Conservation (phyloP, 2,329 filamentous ascomycete genomes). For the Arthroderma sp. region DNA sequence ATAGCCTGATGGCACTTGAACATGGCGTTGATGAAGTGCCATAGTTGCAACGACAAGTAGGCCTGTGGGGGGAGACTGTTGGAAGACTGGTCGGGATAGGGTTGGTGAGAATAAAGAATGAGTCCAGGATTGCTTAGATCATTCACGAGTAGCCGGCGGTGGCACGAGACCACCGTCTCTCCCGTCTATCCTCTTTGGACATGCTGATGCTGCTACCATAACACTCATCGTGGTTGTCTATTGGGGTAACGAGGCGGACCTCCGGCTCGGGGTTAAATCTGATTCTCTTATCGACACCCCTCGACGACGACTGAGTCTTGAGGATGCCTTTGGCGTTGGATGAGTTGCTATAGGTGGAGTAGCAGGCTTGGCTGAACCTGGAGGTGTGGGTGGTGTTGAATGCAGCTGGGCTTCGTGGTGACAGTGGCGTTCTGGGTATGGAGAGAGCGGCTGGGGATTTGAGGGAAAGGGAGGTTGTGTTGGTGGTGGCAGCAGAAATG, state of each 20-base stretch:
- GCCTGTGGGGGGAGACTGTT: background rate
- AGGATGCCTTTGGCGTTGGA: slow-evolving; percentile 38
- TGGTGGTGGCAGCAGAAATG: slow-evolving; percentile 30
- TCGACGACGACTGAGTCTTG: slow-evolving; percentile 26
- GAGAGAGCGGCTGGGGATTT: slow-evolving; percentile 31
- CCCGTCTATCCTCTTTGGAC: slow-evolving; percentile 36
- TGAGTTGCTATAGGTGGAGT: slow-evolving; percentile 34
- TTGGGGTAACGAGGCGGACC: slow-evolving; percentile 38
- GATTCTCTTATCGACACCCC: slow-evolving; percentile 26
- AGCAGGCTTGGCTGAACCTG: slow-evolving; percentile 22
- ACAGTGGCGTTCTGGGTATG: slow-evolving; percentile 30
- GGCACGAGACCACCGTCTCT: slow-evolving; percentile 31
- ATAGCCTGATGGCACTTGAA: background rate
- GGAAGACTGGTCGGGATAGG: background rate
- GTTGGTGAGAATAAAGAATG: background rate
- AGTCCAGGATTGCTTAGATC: background rate
- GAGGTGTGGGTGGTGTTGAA: slow-evolving; percentile 24
- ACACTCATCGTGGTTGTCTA: slow-evolving; percentile 38
- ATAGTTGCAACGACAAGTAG: background rate
- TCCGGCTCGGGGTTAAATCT: slow-evolving; percentile 35
- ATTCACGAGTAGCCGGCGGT: background rate
- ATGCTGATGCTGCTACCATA: slow-evolving; percentile 35
- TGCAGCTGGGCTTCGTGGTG: slow-evolving; percentile 32
- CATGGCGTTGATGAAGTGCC: background rate
- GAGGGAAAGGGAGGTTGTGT: slow-evolving; percentile 29